Evolutionary conservation across 805 yeast genomes (phyloP), one percentile per base, ranked within the genome.

Genomic region (Starmerella sp.): DNA sequence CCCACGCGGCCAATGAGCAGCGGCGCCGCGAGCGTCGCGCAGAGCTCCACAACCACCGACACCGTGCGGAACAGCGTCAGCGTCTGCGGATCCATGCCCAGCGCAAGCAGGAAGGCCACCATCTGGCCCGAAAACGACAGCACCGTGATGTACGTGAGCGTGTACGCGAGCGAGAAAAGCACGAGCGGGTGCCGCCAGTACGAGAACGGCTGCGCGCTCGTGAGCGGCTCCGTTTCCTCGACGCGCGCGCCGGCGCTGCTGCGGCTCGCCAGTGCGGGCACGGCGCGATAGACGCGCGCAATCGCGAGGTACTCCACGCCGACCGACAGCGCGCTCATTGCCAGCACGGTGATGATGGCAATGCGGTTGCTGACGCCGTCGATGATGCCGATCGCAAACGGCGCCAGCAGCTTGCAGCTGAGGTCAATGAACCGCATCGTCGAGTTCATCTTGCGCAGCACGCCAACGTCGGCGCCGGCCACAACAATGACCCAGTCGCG

Each of bases 401-500:
- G 76, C 8, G 73, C 75, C 45, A 67, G 54, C 38, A 73, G 61
- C 55, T 72, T 72, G 54, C 73, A 70, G 36, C 66, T 57, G 32
- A 72, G 60, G 54, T 72, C 76, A 48, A 72, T 72, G n/a, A 71
- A 54, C 31, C 76, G 66, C 64, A 73, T 63, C 30, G 59, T 62
- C 6, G 73, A 62, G 56, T 71, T 73, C 47, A 72, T 53, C 8
- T 59, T 57, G 10, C 64, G 56, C 43, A 71, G 48, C 43, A 60
- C 58, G 5, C 52, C 58, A 30, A 61, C 51, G 55, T 67, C 65
- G 11, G 57, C 48, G 39, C 65, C 62, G 1, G 67, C 65, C 22
- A 72, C 69, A 10, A 68, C 73, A 4, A 70, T 70, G 1, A 73
- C 67, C 76, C 76, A 72, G 57, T 72, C 76, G 37, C 75, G 62